These are phyloP conservation scores for Rhizopogon salebrosus DNA, from an alignment of 768 basidiomycete genomes.

Conservation along the genomic window DNA sequence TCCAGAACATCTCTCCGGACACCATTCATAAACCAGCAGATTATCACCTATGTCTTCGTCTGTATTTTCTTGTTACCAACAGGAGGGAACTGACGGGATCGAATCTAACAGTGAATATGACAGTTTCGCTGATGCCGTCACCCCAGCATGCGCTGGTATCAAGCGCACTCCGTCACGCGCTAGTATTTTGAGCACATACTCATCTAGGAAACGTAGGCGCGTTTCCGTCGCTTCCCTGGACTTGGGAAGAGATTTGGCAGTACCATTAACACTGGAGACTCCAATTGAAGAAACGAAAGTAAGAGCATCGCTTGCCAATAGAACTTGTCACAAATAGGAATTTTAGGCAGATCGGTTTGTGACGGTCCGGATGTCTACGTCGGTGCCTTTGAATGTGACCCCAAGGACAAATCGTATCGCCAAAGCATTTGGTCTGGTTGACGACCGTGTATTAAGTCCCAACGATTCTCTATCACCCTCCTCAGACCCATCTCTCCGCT, in stretches of 20 bases:
- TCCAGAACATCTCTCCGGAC: not conserved
- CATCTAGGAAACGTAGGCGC: conserved; percentile 36
- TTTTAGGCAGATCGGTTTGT: conserved; percentile 59
- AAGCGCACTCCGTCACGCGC: conserved; percentile 34
- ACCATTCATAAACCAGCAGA: not conserved
- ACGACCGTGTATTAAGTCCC: conserved; percentile 51
- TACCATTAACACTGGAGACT: conserved; percentile 10
- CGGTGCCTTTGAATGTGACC: conserved; percentile 54
- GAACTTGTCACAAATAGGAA: not conserved
- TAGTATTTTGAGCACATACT: conserved; percentile 35
- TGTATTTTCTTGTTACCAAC: conserved; percentile 14
- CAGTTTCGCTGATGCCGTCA: conserved; percentile 17
- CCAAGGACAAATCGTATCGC: conserved; percentile 67
- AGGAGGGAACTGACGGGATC: not conserved
- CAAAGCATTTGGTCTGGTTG: conserved; percentile 53
- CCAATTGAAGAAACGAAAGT: conserved; percentile 24
- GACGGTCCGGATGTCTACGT: conserved; percentile 42
- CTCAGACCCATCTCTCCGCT: conserved; percentile 37
- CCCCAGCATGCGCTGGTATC: conserved; percentile 22
- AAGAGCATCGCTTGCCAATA: conserved; percentile 10
- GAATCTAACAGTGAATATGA: conserved; percentile 14
- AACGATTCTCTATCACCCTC: conserved; percentile 32
- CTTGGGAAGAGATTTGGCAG: conserved; percentile 28
- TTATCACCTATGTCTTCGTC: conserved; percentile 21
- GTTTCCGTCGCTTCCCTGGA: conserved; percentile 37